Percentiles rank a stretch among this genome's conserved stretches.
Evolutionary conservation across 345 rosid species (phyloP).

Genomic region (Salix suchowensis): DNA sequence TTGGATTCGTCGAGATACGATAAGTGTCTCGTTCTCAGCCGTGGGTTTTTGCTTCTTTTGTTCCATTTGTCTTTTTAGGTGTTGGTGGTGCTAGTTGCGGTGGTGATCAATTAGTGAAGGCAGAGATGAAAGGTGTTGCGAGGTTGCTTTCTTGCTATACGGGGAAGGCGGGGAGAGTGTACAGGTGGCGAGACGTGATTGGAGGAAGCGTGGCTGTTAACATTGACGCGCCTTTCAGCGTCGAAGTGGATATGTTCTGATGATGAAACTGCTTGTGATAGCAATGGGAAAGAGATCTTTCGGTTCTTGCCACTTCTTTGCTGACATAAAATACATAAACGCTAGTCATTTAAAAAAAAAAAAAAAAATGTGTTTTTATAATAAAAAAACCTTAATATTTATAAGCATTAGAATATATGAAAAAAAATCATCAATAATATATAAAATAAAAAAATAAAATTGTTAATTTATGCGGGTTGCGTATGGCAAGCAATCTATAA

Average conservation of each 20-base stretch:
- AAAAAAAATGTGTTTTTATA: too few species aligned
- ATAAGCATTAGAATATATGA: too few species aligned
- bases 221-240: constrained; percentile 44
- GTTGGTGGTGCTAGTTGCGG: not conserved
- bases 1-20: constrained; percentile 46
- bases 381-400: too few species aligned
- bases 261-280: too few species aligned
- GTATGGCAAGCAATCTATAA: too few species aligned
- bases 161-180: constrained; percentile 5
- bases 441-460: too few species aligned
- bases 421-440: too few species aligned
- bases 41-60: constrained; percentile 8
- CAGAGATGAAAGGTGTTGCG: not conserved
- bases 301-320: too few species aligned
- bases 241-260: not conserved
- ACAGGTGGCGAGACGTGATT: constrained; percentile 34
- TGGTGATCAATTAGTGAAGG: not conserved
- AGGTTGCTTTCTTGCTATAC: not conserved
- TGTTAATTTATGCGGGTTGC: too few species aligned
- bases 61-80: not conserved
- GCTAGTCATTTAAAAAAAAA: too few species aligned
- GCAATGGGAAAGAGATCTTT: too few species aligned
- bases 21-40: constrained; percentile 25
- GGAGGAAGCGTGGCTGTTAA: constrained; percentile 26
- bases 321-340: too few species aligned